Evolutionary conservation across 2,329 filamentous ascomycete species (phyloP).

Genomic region (Colletotrichum acutatum): DNA sequence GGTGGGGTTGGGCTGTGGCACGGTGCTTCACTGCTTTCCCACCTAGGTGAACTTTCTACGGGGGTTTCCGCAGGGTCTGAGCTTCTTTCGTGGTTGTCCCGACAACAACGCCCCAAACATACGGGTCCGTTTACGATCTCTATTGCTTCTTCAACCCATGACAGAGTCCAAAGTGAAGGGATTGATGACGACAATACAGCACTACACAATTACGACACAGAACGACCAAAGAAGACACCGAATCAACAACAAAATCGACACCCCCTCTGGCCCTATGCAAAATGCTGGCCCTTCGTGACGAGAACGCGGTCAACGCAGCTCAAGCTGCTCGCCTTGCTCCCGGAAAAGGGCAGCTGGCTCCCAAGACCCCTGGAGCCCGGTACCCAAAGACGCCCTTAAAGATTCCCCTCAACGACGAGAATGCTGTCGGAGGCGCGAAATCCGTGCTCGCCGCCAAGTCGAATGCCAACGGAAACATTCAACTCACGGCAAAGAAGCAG

Average conservation of each 20-base stretch:
- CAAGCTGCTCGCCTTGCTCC: slow-evolving; percentile 35
- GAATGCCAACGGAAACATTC: slow-evolving; percentile 55
- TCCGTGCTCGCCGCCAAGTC: slow-evolving; percentile 65
- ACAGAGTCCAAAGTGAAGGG: background rate
- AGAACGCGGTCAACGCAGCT: slow-evolving; percentile 37
- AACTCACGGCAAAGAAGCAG: slow-evolving; percentile 30
- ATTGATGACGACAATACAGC: background rate
- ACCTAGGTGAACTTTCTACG: background rate
- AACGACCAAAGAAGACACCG: background rate
- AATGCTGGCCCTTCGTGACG: slow-evolving; percentile 37
- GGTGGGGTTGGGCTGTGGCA: slow-evolving; percentile 30
- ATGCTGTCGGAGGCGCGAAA: slow-evolving; percentile 73
- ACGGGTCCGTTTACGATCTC: slow-evolving; percentile 10
- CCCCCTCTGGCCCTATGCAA: background rate
- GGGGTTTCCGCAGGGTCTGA: slow-evolving; percentile 30
- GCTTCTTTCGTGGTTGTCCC: slow-evolving; percentile 21
- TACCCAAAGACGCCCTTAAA: slow-evolving; percentile 87
- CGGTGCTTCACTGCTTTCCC: background rate
- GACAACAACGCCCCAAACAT: slow-evolving; percentile 32
- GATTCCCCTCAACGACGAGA: slow-evolving; percentile 85
- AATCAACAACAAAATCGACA: background rate
- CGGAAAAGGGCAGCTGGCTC: slow-evolving; percentile 56
- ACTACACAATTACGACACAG: background rate
- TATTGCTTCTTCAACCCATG: slow-evolving; percentile 13
- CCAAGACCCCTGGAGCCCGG: slow-evolving; percentile 83